Conservation (phyloP, 768 basidiomycete species). For the Rhodotorula sphaerocarpa region DNA sequence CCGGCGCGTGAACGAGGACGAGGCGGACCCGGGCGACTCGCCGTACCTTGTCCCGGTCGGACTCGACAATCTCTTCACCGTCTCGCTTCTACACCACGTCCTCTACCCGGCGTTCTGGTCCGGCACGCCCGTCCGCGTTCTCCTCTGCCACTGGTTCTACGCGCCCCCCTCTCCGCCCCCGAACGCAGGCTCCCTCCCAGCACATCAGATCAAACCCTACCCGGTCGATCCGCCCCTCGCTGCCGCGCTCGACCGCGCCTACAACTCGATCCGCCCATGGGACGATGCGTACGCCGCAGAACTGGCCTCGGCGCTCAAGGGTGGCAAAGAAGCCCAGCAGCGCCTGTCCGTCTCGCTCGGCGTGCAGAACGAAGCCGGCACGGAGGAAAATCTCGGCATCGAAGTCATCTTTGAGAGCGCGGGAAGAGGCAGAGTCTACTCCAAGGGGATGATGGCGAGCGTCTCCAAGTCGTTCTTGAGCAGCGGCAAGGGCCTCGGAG, state of each 20-base stretch:
- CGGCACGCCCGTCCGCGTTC: constrained; percentile 23
- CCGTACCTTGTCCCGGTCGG: constrained; percentile 28
- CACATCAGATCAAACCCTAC: constrained; percentile 31
- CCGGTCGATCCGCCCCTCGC: constrained; percentile 37
- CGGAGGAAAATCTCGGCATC: constrained; percentile 20
- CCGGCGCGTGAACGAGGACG: constrained; percentile 5
- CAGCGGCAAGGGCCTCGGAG: constrained; percentile 4
- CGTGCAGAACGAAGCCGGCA: constrained; percentile 20
- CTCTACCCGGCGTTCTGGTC: constrained; percentile 38
- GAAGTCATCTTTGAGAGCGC: constrained; percentile 35
- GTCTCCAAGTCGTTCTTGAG: constrained; percentile 17
- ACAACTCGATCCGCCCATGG: constrained; percentile 30
- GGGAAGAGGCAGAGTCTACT: constrained; percentile 15
- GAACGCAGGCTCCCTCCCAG: background rate
- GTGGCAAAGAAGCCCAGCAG: constrained; percentile 34
- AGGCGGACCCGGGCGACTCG: background rate
- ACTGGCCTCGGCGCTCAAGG: constrained; percentile 29
- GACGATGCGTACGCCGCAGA: constrained; percentile 32
- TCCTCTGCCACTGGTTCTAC: constrained; percentile 25
- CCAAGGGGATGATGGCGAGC: constrained; percentile 17
- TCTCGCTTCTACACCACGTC: constrained; percentile 18
- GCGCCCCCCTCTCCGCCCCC: constrained; percentile 21
- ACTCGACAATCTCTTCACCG: constrained; percentile 36
- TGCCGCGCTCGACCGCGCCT: constrained; percentile 32
- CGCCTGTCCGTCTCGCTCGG: constrained; percentile 28